phyloP scores from a whole-genome alignment of 2,329 filamentous ascomycete species.

The Helotiales sp. region DNA sequence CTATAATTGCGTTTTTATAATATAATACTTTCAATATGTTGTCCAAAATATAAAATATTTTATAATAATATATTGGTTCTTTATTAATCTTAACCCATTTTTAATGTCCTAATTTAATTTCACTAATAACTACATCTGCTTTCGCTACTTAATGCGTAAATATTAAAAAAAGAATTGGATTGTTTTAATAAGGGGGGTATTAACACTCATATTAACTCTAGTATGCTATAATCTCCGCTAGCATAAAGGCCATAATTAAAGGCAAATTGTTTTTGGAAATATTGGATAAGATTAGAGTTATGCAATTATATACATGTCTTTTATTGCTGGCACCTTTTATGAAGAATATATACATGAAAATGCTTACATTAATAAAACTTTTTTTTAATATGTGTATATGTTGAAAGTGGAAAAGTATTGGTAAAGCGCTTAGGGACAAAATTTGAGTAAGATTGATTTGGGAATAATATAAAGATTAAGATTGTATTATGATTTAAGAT shows the following conservation, averaged over 20 bases:
- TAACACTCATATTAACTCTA: background rate
- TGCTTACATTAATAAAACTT: background rate
- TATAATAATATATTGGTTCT: background rate
- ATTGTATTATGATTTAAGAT: background rate
- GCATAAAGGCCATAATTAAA: background rate
- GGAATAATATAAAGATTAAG: background rate
- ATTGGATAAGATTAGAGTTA: background rate
- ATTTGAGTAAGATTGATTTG: background rate
- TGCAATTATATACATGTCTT: background rate
- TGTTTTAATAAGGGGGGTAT: background rate
- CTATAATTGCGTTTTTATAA: background rate
- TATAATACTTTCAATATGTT: background rate
- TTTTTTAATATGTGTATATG: background rate
- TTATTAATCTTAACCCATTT: background rate
- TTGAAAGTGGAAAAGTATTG: background rate
- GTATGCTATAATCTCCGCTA: background rate
- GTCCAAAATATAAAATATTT: background rate
- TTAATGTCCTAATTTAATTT: background rate
- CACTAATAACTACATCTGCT: background rate
- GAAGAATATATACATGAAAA: background rate
- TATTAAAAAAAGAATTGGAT: background rate
- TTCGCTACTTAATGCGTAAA: background rate
- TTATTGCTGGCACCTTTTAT: background rate
- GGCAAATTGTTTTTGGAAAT: background rate
- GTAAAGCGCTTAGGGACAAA: background rate